A percentile compares a stretch with the other conserved stretches of the same genome.
Conservation (phyloP, 2,329 filamentous ascomycete species). For the Emydomyces testavorans region DNA sequence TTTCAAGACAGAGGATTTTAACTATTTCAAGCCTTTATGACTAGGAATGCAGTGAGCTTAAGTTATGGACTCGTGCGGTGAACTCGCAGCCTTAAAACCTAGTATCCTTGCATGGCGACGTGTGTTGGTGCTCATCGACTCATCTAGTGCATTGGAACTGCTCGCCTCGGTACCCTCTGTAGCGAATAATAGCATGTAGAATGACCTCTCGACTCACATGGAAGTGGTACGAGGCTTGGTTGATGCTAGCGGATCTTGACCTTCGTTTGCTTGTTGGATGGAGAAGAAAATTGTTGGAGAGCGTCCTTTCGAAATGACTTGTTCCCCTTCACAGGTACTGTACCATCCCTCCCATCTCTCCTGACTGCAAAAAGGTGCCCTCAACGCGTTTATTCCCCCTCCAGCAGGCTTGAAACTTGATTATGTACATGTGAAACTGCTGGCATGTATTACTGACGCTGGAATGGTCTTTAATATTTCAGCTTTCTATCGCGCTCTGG, state of each 20-base stretch:
- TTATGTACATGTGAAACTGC: slow-evolving; percentile 12
- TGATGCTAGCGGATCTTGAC: slow-evolving; percentile 3
- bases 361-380: too few relatives aligned
- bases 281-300: neutral
- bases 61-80: slow-evolving; percentile 1
- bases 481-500: slow-evolving; percentile 13
- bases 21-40: neutral
- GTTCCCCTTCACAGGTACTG: slow-evolving; percentile 1
- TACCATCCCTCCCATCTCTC: neutral
- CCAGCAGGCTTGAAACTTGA: slow-evolving; percentile 9
- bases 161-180: slow-evolving; percentile 1
- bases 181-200: slow-evolving; percentile 7
- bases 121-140: slow-evolving; percentile 6
- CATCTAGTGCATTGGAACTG: too few relatives aligned
- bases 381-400: neutral
- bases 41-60: slow-evolving; percentile 5
- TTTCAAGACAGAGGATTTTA: slow-evolving; percentile 10
- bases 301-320: slow-evolving; percentile 2
- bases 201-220: slow-evolving; percentile 5
- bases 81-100: slow-evolving; percentile 7
- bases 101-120: slow-evolving; percentile 7
- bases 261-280: slow-evolving; percentile 10
- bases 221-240: neutral
- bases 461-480: slow-evolving; percentile 17
- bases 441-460: slow-evolving; percentile 14